These are phyloP conservation scores for Symbiodinium pilosum DNA, from an alignment of 73 alveolate genomes.

Conservation along the genomic window DNA sequence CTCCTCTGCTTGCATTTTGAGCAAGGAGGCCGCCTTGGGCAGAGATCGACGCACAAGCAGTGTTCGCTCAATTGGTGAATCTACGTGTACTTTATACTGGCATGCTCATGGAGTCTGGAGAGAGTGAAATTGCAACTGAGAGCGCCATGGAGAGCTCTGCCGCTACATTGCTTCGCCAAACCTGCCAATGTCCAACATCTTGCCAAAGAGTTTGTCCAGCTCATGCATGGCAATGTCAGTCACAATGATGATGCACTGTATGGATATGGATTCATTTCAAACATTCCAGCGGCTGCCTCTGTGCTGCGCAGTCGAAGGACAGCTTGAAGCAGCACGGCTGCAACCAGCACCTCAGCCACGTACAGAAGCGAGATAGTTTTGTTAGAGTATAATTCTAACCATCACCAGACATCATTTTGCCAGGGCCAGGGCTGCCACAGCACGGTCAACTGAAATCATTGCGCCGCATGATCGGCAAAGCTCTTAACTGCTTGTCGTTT, in stretches of 20 bases:
- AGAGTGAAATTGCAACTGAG: not conserved
- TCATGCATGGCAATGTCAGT: not conserved
- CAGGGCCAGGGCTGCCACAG: not conserved
- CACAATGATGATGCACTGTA: too few relatives aligned
- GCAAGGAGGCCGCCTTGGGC: not conserved
- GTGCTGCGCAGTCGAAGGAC: not conserved
- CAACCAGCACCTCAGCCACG: not conserved
- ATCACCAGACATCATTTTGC: not conserved
- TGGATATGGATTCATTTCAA: too few relatives aligned
- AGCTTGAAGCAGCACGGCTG: conserved; percentile 15
- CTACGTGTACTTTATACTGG: too few relatives aligned
- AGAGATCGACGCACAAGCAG: too few relatives aligned
- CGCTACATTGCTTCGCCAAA: conserved; percentile 46
- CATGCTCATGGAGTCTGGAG: too few relatives aligned
- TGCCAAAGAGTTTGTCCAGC: not conserved
- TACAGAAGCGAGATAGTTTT: not conserved
- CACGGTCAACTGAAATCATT: conserved; percentile 29
- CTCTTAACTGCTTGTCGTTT: too few relatives aligned
- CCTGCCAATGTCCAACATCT: not conserved
- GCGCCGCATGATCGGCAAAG: not conserved
- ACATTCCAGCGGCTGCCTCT: not conserved
- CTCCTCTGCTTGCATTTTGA: not conserved
- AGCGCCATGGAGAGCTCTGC: conserved; percentile 25
- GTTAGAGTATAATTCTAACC: too few relatives aligned
- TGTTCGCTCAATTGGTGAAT: too few relatives aligned